A percentile compares a stretch with the other conserved stretches of the same genome.
Conservation (phyloP, 805 yeast species). For the Candida chauliodis region DNA sequence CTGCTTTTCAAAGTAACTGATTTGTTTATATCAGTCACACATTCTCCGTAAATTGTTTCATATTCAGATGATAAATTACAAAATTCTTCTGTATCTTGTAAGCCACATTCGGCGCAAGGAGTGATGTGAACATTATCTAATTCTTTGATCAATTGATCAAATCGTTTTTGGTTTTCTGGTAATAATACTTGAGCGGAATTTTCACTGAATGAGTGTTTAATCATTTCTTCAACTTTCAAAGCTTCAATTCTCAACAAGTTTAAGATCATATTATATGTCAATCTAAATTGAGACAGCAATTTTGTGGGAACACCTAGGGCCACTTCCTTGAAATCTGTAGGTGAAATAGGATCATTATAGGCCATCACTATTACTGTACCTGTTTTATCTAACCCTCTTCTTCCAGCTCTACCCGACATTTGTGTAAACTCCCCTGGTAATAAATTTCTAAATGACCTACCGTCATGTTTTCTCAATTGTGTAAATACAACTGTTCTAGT, state of each 20-base stretch:
- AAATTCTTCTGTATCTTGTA: constrained; percentile 42
- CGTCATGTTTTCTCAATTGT: constrained; percentile 86
- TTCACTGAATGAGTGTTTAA: constrained; percentile 91
- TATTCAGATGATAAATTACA: constrained; percentile 46
- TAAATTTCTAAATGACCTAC: constrained; percentile 72
- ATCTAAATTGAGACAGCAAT: constrained; percentile 84
- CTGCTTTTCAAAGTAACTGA: constrained; percentile 46
- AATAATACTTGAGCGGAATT: constrained; percentile 78
- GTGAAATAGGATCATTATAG: constrained; percentile 59
- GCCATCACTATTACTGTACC: constrained; percentile 96
- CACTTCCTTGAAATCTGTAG: constrained; percentile 67
- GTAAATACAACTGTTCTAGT: constrained; percentile 94
- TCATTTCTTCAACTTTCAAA: constrained; percentile 95
- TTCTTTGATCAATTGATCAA: constrained; percentile 49
- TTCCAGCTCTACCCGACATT: constrained; percentile 98
- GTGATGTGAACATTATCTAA: constrained; percentile 35
- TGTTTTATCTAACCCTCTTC: constrained; percentile 89
- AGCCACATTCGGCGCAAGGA: constrained; percentile 34
- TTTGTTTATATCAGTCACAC: constrained; percentile 47
- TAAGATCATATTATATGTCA: constrained; percentile 93
- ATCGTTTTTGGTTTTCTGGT: constrained; percentile 77
- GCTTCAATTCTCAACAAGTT: constrained; percentile 92
- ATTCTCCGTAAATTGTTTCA: constrained; percentile 38
- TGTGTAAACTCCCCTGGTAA: constrained; percentile 97
- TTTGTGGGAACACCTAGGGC: constrained; percentile 88